Conservation (phyloP, 176 grass and related monocot genomes). For the Ananas comosus region DNA sequence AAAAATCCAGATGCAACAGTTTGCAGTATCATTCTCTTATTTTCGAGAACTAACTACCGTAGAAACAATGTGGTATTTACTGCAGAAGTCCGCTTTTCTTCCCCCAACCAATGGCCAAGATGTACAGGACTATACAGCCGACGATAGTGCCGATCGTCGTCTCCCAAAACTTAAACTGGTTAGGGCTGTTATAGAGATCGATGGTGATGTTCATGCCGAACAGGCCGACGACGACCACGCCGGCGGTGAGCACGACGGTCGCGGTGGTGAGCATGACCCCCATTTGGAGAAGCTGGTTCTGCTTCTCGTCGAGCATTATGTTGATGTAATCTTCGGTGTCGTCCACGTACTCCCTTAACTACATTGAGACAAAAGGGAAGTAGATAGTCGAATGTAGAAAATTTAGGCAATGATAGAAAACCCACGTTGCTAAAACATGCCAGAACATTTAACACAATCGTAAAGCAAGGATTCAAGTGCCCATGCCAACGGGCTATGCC, state of each 20-base stretch:
- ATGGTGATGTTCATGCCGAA: constrained; percentile 83
- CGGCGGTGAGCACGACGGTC: constrained; percentile 52
- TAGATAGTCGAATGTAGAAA: background rate
- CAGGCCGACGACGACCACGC: constrained; percentile 50
- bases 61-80: constrained; percentile 9
- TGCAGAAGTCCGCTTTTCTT: constrained; percentile 77
- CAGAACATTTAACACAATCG: no score
- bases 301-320: constrained; percentile 67
- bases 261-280: constrained; percentile 65
- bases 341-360: constrained; percentile 63
- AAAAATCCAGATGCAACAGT: no score
- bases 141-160: constrained; percentile 55
- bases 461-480: no score
- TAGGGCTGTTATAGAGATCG: constrained; percentile 32
- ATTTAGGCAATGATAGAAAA: no score
- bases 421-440: no score
- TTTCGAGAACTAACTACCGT: no score
- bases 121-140: constrained; percentile 51
- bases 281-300: constrained; percentile 67
- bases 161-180: constrained; percentile 55
- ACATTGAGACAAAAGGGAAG: constrained; percentile 8
- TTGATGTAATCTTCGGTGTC: constrained; percentile 74
- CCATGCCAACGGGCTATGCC: no score
- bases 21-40: no score
- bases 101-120: constrained; percentile 57